Conservation (phyloP, 2,329 filamentous ascomycete genomes). For the Knoxdaviesia capensis region DNA sequence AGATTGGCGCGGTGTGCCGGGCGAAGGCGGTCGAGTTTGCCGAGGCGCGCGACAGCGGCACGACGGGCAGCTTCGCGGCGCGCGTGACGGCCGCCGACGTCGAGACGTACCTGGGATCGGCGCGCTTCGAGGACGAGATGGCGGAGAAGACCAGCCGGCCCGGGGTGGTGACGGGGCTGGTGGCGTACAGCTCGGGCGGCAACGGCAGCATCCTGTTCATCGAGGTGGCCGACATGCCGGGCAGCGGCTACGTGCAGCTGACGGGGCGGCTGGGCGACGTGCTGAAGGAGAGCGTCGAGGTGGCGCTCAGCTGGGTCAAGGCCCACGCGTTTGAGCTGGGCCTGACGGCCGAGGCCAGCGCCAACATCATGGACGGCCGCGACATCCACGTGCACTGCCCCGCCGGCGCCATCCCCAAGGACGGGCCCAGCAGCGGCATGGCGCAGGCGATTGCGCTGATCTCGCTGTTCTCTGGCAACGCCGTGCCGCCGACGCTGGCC, state of each 20-base stretch:
- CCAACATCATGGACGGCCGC: conserved; percentile 90
- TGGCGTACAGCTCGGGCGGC: conserved; percentile 81
- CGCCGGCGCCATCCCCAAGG: conserved; percentile 85
- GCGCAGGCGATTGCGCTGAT: conserved; percentile 89
- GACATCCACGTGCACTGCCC: conserved; percentile 94
- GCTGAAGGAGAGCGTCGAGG: conserved; percentile 90
- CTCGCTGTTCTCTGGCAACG: conserved; percentile 67
- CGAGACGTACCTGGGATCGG: conserved; percentile 78
- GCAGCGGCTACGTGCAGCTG: conserved; percentile 75
- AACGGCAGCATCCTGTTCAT: conserved; percentile 97
- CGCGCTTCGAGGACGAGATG: conserved; percentile 81
- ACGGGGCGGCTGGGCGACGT: conserved; percentile 94
- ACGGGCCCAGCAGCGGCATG: conserved; percentile 70
- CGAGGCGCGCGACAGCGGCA: conserved; percentile 61
- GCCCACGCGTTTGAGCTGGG: conserved; percentile 84
- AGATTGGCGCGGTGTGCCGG: conserved; percentile 85
- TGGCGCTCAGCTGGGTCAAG: conserved; percentile 93
- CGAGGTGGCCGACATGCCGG: conserved; percentile 94
- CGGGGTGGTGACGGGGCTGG: conserved; percentile 86
- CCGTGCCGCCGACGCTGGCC: conserved; percentile 77
- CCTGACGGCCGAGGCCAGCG: conserved; percentile 56
- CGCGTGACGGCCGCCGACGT: conserved; percentile 59
- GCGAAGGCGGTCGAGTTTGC: conserved; percentile 90
- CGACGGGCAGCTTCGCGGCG: conserved; percentile 50
- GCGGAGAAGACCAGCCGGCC: conserved; percentile 68